Conservation (phyloP, 106 monocot species). For the Apostasia shenzhenica region DNA sequence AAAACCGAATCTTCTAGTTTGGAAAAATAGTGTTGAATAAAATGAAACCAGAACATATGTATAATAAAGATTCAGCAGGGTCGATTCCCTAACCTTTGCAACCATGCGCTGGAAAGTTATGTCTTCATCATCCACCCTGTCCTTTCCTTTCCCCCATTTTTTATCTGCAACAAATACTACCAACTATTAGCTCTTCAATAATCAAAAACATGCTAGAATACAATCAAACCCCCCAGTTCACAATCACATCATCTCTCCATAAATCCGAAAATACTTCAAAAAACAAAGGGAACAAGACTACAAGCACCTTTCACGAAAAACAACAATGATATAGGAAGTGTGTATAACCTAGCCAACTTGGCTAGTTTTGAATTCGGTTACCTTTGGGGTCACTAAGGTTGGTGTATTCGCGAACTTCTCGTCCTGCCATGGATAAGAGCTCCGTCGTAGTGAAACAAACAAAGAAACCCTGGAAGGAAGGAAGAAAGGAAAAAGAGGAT, state of each 20-base stretch:
- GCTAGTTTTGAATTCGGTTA: background rate
- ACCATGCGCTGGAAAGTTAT: constrained; percentile 29
- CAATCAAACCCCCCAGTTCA: no score
- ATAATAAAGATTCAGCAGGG: constrained; percentile 4
- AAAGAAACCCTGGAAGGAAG: background rate
- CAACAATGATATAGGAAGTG: no score
- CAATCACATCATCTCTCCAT: background rate
- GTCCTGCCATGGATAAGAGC: constrained; percentile 14
- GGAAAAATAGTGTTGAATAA: no score
- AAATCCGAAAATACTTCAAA: background rate
- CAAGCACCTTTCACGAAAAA: no score
- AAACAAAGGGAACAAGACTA: no score
- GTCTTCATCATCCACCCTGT: constrained; percentile 28
- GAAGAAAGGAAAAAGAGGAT: background rate
- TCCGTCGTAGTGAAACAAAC: no score
- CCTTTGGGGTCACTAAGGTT: constrained; percentile 32
- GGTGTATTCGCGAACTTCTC: constrained; percentile 27
- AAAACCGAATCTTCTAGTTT: no score
- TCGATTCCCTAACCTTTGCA: constrained; percentile 31
- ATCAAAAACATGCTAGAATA: background rate
- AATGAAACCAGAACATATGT: no score
- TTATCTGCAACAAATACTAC: constrained; percentile 14
- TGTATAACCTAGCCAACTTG: background rate
- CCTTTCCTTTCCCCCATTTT: constrained; percentile 24
- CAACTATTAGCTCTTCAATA: background rate